A percentile compares a stretch with the other conserved stretches of the same genome.
Conservation (phyloP, 139 green algal species). For the Volvox reticuliferus region DNA sequence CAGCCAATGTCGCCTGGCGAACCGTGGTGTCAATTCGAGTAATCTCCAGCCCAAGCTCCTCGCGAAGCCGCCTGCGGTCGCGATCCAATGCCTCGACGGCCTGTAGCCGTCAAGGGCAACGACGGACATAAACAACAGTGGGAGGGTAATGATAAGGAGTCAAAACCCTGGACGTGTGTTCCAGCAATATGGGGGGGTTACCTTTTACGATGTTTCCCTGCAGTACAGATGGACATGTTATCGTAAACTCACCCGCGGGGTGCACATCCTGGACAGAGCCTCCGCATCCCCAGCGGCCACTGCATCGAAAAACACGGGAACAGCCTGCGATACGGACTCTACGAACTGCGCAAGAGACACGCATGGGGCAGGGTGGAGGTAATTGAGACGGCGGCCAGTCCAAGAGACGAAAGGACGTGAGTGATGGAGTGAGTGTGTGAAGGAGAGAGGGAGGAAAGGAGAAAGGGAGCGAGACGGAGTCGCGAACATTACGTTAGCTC, state of each 20-base stretch:
- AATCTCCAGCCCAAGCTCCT: neutral
- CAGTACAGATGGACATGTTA: too few species aligned
- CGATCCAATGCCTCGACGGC: constrained; percentile 22
- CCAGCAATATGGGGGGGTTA: too few species aligned
- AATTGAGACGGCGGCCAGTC: too few species aligned
- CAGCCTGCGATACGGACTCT: constrained; percentile 14
- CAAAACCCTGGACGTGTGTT: too few species aligned
- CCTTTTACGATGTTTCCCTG: too few species aligned
- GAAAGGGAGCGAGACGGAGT: too few species aligned
- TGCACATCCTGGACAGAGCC: neutral
- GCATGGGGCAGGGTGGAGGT: neutral
- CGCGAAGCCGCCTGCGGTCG: constrained; percentile 8
- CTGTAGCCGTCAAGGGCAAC: neutral
- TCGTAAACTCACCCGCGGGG: neutral
- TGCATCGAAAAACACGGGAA: constrained; percentile 3
- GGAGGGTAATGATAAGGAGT: neutral
- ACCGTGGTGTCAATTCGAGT: neutral
- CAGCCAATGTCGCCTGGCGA: neutral
- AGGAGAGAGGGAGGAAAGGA: too few species aligned
- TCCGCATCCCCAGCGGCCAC: neutral
- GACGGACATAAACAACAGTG: neutral
- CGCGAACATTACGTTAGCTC: too few species aligned
- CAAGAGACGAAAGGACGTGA: too few species aligned
- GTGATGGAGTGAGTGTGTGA: too few species aligned
- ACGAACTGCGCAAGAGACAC: constrained; percentile 2